A percentile compares a stretch with the other conserved stretches of the same genome.
Evolutionary conservation across 1,284 basidiomycete genomes (phyloP).

Genomic region (Ganoderma lingzhi): DNA sequence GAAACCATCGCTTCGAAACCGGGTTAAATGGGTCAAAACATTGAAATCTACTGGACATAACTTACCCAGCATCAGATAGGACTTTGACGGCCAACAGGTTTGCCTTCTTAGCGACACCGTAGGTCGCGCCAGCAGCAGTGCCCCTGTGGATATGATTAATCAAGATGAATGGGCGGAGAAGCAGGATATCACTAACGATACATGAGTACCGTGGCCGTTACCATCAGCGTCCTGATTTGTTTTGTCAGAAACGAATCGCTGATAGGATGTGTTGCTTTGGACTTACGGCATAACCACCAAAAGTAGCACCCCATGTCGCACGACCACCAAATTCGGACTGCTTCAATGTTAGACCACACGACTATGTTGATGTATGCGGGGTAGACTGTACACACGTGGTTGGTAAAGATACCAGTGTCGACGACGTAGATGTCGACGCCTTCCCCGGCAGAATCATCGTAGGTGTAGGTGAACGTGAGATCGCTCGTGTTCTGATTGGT

Average conservation of each 20-base stretch:
- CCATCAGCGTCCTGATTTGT: slow-evolving; percentile 58
- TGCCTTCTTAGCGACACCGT: slow-evolving; percentile 77
- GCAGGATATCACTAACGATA: slow-evolving; percentile 42
- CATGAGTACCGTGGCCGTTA: slow-evolving; percentile 60
- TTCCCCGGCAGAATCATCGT: slow-evolving; percentile 16
- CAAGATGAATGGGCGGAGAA: slow-evolving; percentile 36
- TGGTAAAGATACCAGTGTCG: slow-evolving; percentile 64
- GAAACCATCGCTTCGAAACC: slow-evolving; percentile 54
- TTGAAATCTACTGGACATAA: slow-evolving; percentile 34
- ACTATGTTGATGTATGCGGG: background rate
- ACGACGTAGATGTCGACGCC: slow-evolving; percentile 22
- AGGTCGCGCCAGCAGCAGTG: slow-evolving; percentile 62
- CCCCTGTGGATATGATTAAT: slow-evolving; percentile 51
- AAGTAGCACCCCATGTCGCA: slow-evolving; percentile 70
- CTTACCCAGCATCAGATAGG: slow-evolving; percentile 65
- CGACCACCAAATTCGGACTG: slow-evolving; percentile 73
- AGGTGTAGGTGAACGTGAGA: slow-evolving; percentile 19
- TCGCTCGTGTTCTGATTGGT: slow-evolving; percentile 14
- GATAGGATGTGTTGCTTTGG: background rate
- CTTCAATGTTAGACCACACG: background rate
- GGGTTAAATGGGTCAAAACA: slow-evolving; percentile 41
- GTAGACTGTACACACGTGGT: slow-evolving; percentile 49
- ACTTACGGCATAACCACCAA: slow-evolving; percentile 38
- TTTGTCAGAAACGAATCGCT: background rate
- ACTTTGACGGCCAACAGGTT: slow-evolving; percentile 80